Conservation (phyloP, 345 rosid genomes). For the Lepidium africanum region DNA sequence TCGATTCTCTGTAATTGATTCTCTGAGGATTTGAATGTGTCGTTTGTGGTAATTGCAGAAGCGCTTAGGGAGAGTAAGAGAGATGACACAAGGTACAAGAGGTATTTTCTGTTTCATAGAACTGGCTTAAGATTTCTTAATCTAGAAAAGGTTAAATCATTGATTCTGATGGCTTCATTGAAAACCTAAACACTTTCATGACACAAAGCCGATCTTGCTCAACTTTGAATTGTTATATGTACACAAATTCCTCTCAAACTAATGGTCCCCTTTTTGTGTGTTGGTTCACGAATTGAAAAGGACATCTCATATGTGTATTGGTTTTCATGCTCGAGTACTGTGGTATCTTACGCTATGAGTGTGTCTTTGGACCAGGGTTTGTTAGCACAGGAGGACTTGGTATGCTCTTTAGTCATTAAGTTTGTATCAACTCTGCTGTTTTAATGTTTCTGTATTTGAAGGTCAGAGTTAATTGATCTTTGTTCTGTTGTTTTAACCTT, state of each 20-base stretch:
- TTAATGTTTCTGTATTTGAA: neutral
- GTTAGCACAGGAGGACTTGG: slow-evolving; percentile 98
- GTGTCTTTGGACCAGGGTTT: slow-evolving; percentile 85
- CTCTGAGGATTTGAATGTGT: neutral
- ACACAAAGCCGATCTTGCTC: neutral
- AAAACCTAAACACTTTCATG: neutral
- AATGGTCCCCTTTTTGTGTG: neutral
- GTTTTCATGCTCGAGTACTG: no score
- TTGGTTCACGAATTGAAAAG: slow-evolving; percentile 70
- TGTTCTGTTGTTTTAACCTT: neutral
- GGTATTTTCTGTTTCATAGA: no score
- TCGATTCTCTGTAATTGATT: neutral
- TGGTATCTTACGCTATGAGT: slow-evolving; percentile 87
- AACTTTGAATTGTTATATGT: neutral
- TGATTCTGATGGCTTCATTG: neutral
- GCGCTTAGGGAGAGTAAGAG: slow-evolving; percentile 84
- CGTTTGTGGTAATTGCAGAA: slow-evolving; percentile 40
- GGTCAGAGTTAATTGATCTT: neutral
- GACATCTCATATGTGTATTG: slow-evolving; percentile 79
- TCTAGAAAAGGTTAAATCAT: no score
- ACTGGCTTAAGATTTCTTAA: no score
- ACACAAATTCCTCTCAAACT: neutral
- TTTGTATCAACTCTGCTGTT: neutral
- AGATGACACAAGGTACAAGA: no score
- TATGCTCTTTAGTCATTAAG: slow-evolving; percentile 22